Conservation (phyloP, 768 basidiomycete genomes). For the Termitomyces sp. region DNA sequence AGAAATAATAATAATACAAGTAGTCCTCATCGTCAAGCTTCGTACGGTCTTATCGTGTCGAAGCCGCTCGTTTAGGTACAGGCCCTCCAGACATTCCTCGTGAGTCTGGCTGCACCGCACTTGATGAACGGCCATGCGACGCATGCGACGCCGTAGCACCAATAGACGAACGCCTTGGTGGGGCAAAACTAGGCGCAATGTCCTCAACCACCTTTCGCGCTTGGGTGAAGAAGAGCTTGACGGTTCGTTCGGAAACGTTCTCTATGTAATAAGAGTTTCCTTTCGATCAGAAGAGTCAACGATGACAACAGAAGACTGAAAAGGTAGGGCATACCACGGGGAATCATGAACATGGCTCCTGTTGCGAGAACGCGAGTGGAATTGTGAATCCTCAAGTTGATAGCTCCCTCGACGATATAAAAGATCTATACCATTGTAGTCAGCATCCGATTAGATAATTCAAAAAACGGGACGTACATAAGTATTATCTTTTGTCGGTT, state of each 20-base stretch:
- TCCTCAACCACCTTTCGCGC: conserved; percentile 45
- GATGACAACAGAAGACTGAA: neutral
- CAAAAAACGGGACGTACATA: conserved; percentile 24
- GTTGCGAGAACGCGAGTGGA: conserved; percentile 73
- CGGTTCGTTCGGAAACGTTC: conserved; percentile 79
- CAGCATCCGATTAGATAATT: neutral
- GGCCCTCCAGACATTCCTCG: neutral
- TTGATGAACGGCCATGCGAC: conserved; percentile 1
- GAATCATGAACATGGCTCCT: conserved; percentile 48
- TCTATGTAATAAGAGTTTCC: conserved; percentile 74
- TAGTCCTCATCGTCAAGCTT: neutral
- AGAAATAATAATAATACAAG: neutral
- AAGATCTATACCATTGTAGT: conserved; percentile 32
- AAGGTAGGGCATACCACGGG: conserved; percentile 22
- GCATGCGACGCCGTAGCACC: conserved; percentile 2
- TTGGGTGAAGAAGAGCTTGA: conserved; percentile 90
- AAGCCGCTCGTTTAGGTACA: neutral
- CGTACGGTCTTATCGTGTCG: neutral
- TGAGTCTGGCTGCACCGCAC: neutral
- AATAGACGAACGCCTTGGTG: conserved; percentile 5
- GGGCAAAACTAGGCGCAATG: conserved; percentile 6
- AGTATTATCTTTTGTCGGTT: conserved; percentile 90
- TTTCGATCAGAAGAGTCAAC: neutral
- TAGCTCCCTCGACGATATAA: conserved; percentile 82
- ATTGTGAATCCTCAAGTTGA: conserved; percentile 80